Conservation (phyloP, 2,329 filamentous ascomycete genomes). For the Ilyonectria sp. region DNA sequence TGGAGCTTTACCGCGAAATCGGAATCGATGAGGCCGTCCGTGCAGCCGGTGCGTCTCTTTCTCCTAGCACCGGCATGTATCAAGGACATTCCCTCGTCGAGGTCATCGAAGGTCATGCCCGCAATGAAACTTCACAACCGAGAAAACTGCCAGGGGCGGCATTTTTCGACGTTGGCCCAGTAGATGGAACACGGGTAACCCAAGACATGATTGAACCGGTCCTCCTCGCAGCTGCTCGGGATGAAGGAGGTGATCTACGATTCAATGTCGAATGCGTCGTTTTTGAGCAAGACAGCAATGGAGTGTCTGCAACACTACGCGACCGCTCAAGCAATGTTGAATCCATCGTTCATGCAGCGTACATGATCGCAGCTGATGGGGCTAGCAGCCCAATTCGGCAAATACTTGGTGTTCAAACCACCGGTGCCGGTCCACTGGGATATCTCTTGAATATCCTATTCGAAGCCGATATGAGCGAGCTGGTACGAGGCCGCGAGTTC, state of each 20-base stretch:
- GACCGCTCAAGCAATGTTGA: background rate
- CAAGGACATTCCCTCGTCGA: slow-evolving; percentile 9
- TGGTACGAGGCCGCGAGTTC: slow-evolving; percentile 14
- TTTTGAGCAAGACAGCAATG: slow-evolving; percentile 2
- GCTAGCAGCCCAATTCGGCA: slow-evolving; percentile 1
- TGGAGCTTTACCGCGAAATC: slow-evolving; percentile 16
- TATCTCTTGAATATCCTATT: slow-evolving; percentile 16
- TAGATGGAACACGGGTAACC: slow-evolving; percentile 6
- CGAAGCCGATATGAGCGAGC: slow-evolving; percentile 5
- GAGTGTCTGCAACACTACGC: slow-evolving; percentile 4
- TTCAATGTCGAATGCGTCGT: slow-evolving; percentile 1
- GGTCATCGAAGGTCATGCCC: slow-evolving; percentile 1
- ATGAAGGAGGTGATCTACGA: slow-evolving; percentile 6
- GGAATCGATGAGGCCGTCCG: slow-evolving; percentile 16
- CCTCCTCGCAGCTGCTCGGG: slow-evolving; percentile 2
- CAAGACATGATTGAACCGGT: slow-evolving; percentile 10
- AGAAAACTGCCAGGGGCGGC: background rate
- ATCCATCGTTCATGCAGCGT: slow-evolving; percentile 1
- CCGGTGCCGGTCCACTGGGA: background rate
- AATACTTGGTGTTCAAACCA: background rate
- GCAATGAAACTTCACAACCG: background rate
- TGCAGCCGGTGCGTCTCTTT: background rate
- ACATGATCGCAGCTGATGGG: slow-evolving; percentile 16
- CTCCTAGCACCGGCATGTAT: slow-evolving; percentile 3
- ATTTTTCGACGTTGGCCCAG: slow-evolving; percentile 8